Percentiles rank a stretch among this genome's conserved stretches.
Evolutionary conservation across 257 asterid species (phyloP).

Genomic region (Mitragyna speciosa): DNA sequence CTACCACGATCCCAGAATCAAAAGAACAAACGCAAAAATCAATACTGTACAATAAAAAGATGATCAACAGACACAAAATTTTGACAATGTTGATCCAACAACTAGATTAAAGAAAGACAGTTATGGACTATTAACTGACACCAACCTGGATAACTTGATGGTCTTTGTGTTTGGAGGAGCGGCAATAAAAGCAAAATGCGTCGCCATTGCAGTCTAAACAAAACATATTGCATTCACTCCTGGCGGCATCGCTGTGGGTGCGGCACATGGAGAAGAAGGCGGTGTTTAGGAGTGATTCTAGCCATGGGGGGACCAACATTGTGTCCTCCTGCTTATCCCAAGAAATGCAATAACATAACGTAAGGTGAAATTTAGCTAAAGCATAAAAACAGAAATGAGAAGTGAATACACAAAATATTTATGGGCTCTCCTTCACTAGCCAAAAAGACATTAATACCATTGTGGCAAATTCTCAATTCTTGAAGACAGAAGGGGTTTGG

Average conservation of each 20-base stretch:
- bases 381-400: too few species aligned
- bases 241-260: slow-evolving; percentile 75
- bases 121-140: too few species aligned
- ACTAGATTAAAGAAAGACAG: too few species aligned
- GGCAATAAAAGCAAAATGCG: slow-evolving; percentile 83
- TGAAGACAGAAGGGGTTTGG: background rate
- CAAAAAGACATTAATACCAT: background rate
- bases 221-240: slow-evolving; percentile 85
- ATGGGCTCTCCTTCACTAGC: background rate
- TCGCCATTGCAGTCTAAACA: slow-evolving; percentile 74
- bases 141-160: slow-evolving; percentile 92
- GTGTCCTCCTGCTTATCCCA: slow-evolving; percentile 34
- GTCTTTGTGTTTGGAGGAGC: slow-evolving; percentile 77
- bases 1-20: slow-evolving; percentile 22
- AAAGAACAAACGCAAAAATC: background rate
- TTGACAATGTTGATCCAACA: too few species aligned
- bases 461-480: background rate
- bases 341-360: slow-evolving; percentile 9
- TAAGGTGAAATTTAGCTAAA: background rate
- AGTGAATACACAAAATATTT: background rate
- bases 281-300: slow-evolving; percentile 61
- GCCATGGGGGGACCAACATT: slow-evolving; percentile 89
- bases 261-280: slow-evolving; percentile 69
- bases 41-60: background rate
- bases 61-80: background rate